Base-by-base conservation (phyloP, 768 basidiomycete species). In the Cyclocybe aegerita region DNA sequence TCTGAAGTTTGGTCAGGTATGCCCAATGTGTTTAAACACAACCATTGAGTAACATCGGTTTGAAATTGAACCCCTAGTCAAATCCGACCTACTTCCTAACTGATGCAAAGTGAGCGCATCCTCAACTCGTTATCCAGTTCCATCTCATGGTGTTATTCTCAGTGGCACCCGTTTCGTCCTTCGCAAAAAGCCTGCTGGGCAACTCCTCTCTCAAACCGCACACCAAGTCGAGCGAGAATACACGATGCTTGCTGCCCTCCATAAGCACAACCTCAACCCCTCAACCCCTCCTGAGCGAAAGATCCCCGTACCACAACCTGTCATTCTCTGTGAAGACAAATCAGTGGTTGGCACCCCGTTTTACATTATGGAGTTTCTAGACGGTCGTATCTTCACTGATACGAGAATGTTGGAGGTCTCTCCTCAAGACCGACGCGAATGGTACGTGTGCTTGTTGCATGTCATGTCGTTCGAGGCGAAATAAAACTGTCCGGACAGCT, bases 211-310 rank as follows among this genome's bases (percentile, higher is more conserved):
- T 4, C 76, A 83, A 43, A 99, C 94, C 2, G 96, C 96, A 1
- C 96, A 99, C 67, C 89, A 94, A 67, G 82, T 99, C 35, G 96
- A 98, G 65, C 85, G 97, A 41, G 96, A 99, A 74, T 97, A 87
- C 68, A 78, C 76, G 23, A 82, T 96, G 59, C 76, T 98, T 10
- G 70, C 72, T 32, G 88, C 93, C 4, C 72, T 99, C 15, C 84
- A 92, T 64, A 73, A 68, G 39, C 80, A 93, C 67, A 97, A 96
- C 63, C 73, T 68, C 5, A 69, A 79, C 35, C 64, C 79, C 11
- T 66, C 75, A 4, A 89, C 80, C 2, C 63, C 69, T 32, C 61
- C 75, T 11, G 70, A 73, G 32, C 70, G 76, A 50, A 75, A 72
- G 31, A 85, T 98, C 10, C 96, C 95, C 1, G 83, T 97, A 1